phyloP scores from a whole-genome alignment of 192 early-diverging fungal species.

The Mortierella claussenii region DNA sequence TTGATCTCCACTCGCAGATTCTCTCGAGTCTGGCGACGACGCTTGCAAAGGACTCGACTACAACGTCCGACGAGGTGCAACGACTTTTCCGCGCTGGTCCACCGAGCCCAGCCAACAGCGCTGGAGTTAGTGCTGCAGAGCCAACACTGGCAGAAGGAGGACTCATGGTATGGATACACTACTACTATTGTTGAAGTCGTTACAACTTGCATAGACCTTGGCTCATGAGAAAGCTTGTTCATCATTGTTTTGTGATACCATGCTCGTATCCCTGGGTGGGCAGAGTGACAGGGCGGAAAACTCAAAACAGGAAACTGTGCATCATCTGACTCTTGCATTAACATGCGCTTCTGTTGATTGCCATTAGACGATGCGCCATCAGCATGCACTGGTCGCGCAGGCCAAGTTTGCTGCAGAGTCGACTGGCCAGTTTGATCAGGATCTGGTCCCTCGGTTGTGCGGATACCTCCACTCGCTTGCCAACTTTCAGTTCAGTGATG shows the following conservation, averaged over 20 bases:
- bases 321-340: too few relatives aligned
- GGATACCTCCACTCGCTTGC: slow-evolving; percentile 46
- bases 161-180: slow-evolving; percentile 22
- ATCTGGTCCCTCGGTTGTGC: slow-evolving; percentile 47
- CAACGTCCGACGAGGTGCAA: slow-evolving; percentile 56
- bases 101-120: slow-evolving; percentile 12
- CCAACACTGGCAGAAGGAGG: slow-evolving; percentile 37
- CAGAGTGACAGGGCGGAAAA: too few relatives aligned
- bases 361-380: slow-evolving; percentile 49
- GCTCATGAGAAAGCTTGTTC: too few relatives aligned
- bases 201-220: background rate
- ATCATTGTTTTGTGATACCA: too few relatives aligned
- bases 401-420: slow-evolving; percentile 52
- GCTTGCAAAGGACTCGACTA: slow-evolving; percentile 57
- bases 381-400: slow-evolving; percentile 47
- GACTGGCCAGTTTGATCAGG: slow-evolving; percentile 48
- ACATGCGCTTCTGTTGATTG: background rate
- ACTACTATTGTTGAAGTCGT: background rate
- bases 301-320: slow-evolving; percentile 1
- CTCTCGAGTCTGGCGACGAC: slow-evolving; percentile 62
- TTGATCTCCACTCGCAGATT: slow-evolving; percentile 66
- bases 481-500: slow-evolving; percentile 48
- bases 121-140: background rate
- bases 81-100: slow-evolving; percentile 57
- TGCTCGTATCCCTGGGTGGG: too few relatives aligned